Evolutionary conservation across 1,284 basidiomycete genomes (phyloP).

Genomic region (Sanghuangporus sanghuang): DNA sequence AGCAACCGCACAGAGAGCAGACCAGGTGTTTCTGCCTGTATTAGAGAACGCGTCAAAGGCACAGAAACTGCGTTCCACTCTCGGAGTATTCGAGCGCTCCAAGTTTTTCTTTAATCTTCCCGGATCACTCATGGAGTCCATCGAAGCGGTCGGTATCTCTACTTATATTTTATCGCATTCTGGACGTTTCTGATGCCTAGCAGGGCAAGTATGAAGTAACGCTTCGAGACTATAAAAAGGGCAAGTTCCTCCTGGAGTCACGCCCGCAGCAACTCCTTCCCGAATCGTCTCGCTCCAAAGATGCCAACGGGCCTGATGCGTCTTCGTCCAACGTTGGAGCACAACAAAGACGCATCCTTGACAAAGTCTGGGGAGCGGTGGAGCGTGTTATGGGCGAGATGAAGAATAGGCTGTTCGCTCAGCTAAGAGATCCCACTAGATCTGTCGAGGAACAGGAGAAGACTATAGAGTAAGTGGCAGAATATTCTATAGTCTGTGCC

Average conservation of each 20-base stretch:
- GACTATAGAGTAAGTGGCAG: constrained; percentile 79
- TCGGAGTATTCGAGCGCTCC: constrained; percentile 93
- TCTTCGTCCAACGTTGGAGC: constrained; percentile 48
- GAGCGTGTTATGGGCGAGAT: constrained; percentile 95
- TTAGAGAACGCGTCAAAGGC: constrained; percentile 96
- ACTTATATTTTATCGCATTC: neutral
- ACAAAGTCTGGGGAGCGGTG: constrained; percentile 95
- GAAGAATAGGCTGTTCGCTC: constrained; percentile 70
- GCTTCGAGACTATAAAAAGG: constrained; percentile 96
- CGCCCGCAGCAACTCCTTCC: constrained; percentile 81
- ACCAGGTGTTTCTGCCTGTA: constrained; percentile 95
- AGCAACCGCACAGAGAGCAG: constrained; percentile 86
- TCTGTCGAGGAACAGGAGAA: constrained; percentile 94
- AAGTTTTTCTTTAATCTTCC: constrained; percentile 99
- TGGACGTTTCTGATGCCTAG: constrained; percentile 1
- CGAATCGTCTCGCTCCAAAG: constrained; percentile 24
- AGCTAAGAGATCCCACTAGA: constrained; percentile 74
- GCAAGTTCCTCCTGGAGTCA: constrained; percentile 85
- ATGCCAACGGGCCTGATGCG: constrained; percentile 1
- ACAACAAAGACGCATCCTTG: constrained; percentile 88
- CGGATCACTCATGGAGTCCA: constrained; percentile 84
- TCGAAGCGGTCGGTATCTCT: constrained; percentile 62
- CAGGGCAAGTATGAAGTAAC: constrained; percentile 93
- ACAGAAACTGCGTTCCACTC: constrained; percentile 86
- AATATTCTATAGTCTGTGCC: neutral